These are phyloP conservation scores for Macaranga tanarius DNA, from an alignment of 441 rosid species.

Conservation along the genomic window DNA sequence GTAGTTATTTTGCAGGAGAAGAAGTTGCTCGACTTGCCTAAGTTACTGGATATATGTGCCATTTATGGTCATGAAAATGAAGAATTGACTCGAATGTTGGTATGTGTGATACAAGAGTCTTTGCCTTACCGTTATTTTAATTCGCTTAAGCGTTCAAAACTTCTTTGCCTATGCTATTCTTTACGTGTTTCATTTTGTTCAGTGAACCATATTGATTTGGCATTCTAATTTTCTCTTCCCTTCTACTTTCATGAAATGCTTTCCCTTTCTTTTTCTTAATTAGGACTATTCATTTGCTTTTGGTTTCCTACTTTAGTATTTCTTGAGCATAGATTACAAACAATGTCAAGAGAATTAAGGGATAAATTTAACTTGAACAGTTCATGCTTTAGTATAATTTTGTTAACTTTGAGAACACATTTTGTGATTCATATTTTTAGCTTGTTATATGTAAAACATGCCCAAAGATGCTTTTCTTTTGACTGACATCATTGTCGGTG, in stretches of 20 bases:
- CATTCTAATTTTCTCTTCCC: background rate
- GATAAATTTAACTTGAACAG: background rate
- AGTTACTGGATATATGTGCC: constrained; percentile 90
- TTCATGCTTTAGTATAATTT: background rate
- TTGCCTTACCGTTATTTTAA: background rate
- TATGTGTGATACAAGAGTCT: constrained; percentile 30
- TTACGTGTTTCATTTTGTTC: background rate
- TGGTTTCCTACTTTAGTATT: background rate
- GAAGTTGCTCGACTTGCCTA: constrained; percentile 86
- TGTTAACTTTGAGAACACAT: too few species aligned
- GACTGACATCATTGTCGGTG: background rate
- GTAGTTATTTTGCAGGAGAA: constrained; percentile 95
- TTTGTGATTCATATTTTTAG: too few species aligned
- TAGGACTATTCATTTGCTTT: background rate
- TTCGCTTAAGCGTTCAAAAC: too few species aligned
- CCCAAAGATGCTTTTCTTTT: background rate
- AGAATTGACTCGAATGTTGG: constrained; percentile 73
- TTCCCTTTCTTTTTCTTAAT: background rate
- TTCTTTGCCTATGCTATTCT: background rate
- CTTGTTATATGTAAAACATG: background rate
- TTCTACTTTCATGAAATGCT: background rate
- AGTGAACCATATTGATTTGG: background rate
- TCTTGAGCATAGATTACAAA: too few species aligned
- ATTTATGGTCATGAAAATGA: constrained; percentile 91
- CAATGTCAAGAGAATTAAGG: background rate